Evolutionary conservation across 805 yeast genomes (phyloP), one percentile per base, ranked within the genome.

Genomic region (Candida adriatica): DNA sequence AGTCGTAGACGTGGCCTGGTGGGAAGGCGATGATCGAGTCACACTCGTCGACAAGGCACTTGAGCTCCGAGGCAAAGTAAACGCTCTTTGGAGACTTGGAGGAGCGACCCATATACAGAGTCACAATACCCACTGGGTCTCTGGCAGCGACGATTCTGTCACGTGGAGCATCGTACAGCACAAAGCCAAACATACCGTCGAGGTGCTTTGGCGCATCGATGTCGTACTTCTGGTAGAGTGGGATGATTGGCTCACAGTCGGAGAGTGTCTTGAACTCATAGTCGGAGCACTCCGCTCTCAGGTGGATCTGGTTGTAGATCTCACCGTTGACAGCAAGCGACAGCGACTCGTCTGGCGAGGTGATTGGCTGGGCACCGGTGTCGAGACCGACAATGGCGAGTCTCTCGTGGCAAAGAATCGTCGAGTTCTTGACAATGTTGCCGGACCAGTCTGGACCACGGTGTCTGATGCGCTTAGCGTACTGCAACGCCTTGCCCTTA

Each of bases 361-460:
- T 70, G 64, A 92, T 82, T 46, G 99, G 99, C 67, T 92, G 99
- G 43, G 98, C 96, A 56, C 99, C 99, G 27, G 95, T 70, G 59
- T 87, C 96, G 49, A 92, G 70, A 49, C 98, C 98, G 41, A 92
- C 98, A 56, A 92, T 88, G 45, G 97, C 94, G 58, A 92, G 71
- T 69, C 98, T 84, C 69, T 92, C 98, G 59, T 92, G 98, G 49
- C 83, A 79, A 46, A 92, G 63, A 46, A 92, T 79, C 29, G 96
- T 85, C 44, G 67, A 59, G 78, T 84, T 84, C 56, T 78, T 76
- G 45, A 73, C 64, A 44, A 71, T 58, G 76, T 86, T 87, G 54
- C 98, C 98, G 23, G 87, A 73, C 99, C 99, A 92, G 64, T 92
- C 99, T 47, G 99, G 99, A 54, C 99, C 99, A 64, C 99, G 80